These are phyloP conservation scores for Hortiboletus rubellus DNA, from an alignment of 1,284 basidiomycete genomes.

Conservation along the genomic window DNA sequence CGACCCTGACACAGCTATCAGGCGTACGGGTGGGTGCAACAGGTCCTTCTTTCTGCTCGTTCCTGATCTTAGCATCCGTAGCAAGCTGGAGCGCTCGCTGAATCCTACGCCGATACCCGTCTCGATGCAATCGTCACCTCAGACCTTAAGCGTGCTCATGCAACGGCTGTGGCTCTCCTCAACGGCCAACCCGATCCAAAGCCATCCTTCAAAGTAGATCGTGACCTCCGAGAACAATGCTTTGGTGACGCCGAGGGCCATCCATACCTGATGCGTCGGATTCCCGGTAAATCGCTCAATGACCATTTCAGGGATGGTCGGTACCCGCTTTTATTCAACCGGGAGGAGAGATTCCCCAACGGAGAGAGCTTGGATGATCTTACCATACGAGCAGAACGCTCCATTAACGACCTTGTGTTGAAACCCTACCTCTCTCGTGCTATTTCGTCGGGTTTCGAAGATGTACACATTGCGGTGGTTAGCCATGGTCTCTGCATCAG, in stretches of 20 bases:
- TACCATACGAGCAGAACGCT: constrained; percentile 55
- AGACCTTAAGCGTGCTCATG: constrained; percentile 73
- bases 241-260: constrained; percentile 78
- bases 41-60: background rate
- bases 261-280: constrained; percentile 40
- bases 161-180: constrained; percentile 66
- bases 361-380: constrained; percentile 78
- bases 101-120: constrained; percentile 55
- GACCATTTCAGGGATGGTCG: constrained; percentile 53
- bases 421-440: constrained; percentile 52
- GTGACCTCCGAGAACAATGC: constrained; percentile 61
- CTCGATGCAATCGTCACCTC: constrained; percentile 79
- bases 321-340: constrained; percentile 50
- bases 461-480: constrained; percentile 66
- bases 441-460: constrained; percentile 38
- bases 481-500: constrained; percentile 81
- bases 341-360: constrained; percentile 62
- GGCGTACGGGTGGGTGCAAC: constrained; percentile 60
- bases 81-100: constrained; percentile 83
- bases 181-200: constrained; percentile 51
- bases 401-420: constrained; percentile 60
- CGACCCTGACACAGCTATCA: constrained; percentile 30
- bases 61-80: constrained; percentile 31
- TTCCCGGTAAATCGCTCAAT: constrained; percentile 41
- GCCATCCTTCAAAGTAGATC: constrained; percentile 53